Evolutionary conservation across 768 basidiomycete species (phyloP).

Genomic region (Serendipita sp.): DNA sequence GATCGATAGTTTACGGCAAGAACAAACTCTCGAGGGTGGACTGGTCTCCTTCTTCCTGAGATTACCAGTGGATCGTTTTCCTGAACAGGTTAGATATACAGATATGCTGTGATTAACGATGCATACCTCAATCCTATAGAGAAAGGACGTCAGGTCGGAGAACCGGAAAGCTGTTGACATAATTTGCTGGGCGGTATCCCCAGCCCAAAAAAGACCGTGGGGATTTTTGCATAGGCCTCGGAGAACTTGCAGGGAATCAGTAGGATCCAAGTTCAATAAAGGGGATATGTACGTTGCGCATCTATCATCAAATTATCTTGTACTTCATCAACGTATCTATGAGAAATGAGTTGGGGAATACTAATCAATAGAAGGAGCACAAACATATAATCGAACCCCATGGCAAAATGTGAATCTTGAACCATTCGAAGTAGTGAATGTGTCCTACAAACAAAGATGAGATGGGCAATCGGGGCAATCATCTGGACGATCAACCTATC

Average conservation of each 20-base stretch:
- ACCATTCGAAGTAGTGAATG: slow-evolving; percentile 40
- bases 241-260: slow-evolving; percentile 28
- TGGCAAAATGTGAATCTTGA: slow-evolving; percentile 11
- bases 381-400: not conserved
- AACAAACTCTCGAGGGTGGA: not conserved
- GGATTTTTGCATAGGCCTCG: slow-evolving; percentile 43
- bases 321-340: slow-evolving; percentile 55
- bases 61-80: not conserved
- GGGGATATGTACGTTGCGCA: slow-evolving; percentile 28
- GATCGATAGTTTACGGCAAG: slow-evolving; percentile 52
- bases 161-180: slow-evolving; percentile 61
- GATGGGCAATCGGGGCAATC: slow-evolving; percentile 17
- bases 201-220: slow-evolving; percentile 60
- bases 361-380: not conserved
- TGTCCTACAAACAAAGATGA: slow-evolving; percentile 18
- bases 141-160: slow-evolving; percentile 50
- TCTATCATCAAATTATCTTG: slow-evolving; percentile 61
- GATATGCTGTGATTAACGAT: no score
- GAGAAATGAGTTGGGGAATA: not conserved
- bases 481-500: slow-evolving; percentile 35
- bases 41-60: not conserved
- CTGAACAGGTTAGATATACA: no score
- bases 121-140: slow-evolving; percentile 43
- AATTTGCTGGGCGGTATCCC: slow-evolving; percentile 68
- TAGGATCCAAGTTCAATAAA: not conserved